Evolutionary conservation across 164 flowering plant genomes (phyloP).

Genomic region (Paratinospora sagittata): DNA sequence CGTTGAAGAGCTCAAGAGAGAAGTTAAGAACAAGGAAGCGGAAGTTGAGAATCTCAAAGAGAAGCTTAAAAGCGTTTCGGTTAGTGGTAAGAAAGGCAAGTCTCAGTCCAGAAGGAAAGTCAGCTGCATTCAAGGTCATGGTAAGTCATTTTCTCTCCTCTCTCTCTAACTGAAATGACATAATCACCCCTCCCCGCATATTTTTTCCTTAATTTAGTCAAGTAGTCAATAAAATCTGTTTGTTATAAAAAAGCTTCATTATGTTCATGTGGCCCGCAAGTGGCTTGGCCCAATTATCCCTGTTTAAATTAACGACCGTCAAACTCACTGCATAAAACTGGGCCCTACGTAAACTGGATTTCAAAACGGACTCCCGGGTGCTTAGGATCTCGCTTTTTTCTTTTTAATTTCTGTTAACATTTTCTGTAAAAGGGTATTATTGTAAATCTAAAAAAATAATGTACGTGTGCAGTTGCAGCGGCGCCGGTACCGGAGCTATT

Average conservation of each 20-base stretch:
- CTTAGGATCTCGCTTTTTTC: not conserved
- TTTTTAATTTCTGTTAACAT: not conserved
- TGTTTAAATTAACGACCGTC: too few relatives aligned
- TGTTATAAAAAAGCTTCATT: too few relatives aligned
- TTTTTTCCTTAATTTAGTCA: too few relatives aligned
- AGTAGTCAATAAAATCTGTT: too few relatives aligned
- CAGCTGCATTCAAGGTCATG: conserved; percentile 35
- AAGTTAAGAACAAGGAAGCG: conserved; percentile 60
- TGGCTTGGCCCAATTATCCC: too few relatives aligned
- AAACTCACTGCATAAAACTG: too few relatives aligned
- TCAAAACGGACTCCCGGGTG: too few relatives aligned
- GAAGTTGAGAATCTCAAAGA: conserved; percentile 70
- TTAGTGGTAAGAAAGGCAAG: conserved; percentile 39
- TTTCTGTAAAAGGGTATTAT: not conserved
- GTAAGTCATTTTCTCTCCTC: not conserved
- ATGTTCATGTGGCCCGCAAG: too few relatives aligned
- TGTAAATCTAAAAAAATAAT: not conserved
- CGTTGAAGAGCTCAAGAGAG: conserved; percentile 77
- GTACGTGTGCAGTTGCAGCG: conserved; percentile 34
- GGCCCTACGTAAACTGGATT: too few relatives aligned
- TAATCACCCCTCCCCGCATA: not conserved
- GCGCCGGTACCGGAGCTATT: conserved; percentile 64
- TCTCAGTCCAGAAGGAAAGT: conserved; percentile 44
- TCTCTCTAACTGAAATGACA: conserved; percentile 6
- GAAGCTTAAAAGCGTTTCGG: conserved; percentile 39